A percentile compares a stretch with the other conserved stretches of the same genome.
These are phyloP conservation scores for Pascua sp. DNA, from an alignment of 1,284 basidiomycete genomes.

Conservation along the genomic window DNA sequence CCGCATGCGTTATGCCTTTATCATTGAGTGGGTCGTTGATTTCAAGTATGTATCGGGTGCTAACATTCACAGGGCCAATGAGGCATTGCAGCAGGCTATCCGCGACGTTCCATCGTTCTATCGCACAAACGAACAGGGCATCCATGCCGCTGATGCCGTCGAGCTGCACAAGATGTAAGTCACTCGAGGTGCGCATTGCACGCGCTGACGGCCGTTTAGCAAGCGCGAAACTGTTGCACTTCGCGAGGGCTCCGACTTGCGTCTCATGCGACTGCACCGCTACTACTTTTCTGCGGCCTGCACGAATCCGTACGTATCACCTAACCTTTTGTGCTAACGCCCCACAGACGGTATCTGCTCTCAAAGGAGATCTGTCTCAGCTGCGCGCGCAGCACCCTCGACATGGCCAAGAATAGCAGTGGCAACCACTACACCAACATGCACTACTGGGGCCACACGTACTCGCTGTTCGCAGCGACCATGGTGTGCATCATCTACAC, in stretches of 20 bases:
- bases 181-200: background rate
- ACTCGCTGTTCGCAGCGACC: slow-evolving; percentile 16
- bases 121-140: slow-evolving; percentile 7
- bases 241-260: slow-evolving; percentile 23
- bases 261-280: slow-evolving; percentile 24
- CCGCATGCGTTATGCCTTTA: slow-evolving; percentile 22
- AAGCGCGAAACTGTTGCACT: slow-evolving; percentile 23
- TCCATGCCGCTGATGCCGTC: slow-evolving; percentile 13
- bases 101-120: slow-evolving; percentile 17
- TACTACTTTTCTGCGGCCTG: slow-evolving; percentile 27
- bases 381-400: slow-evolving; percentile 14
- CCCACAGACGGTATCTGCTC: slow-evolving; percentile 14
- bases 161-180: slow-evolving; percentile 18
- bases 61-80: slow-evolving; percentile 12
- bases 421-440: slow-evolving; percentile 9
- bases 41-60: background rate
- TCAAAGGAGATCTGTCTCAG: slow-evolving; percentile 19
- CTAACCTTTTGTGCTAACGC: background rate
- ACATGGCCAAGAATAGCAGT: background rate
- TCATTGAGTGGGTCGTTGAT: slow-evolving; percentile 15
- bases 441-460: slow-evolving; percentile 21
- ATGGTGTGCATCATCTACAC: slow-evolving; percentile 20
- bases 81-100: slow-evolving; percentile 17
- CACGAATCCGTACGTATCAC: slow-evolving; percentile 16
- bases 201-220: background rate